These are phyloP conservation scores for Coccinonectria pachysandricola DNA, from an alignment of 2,329 filamentous ascomycete species.

Conservation along the genomic window DNA sequence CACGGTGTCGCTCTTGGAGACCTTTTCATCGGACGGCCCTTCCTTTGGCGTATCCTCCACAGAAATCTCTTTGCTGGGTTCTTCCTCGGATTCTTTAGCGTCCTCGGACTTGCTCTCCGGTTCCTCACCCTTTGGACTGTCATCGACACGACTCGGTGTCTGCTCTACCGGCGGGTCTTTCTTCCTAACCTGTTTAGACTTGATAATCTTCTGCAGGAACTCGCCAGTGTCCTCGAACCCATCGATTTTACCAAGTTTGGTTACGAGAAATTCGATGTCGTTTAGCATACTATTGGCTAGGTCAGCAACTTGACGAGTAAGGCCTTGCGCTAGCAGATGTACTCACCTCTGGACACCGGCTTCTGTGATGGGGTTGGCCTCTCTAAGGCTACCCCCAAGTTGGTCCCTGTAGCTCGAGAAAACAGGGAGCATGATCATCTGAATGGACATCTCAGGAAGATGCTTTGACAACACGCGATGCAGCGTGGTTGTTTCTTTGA, in stretches of 20 bases:
- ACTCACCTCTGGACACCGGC: slow-evolving; percentile 62
- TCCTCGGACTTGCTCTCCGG: slow-evolving; percentile 7
- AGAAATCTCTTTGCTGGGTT: no score
- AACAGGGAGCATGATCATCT: slow-evolving; percentile 77
- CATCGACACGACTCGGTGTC: slow-evolving; percentile 6
- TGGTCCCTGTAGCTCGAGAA: slow-evolving; percentile 75
- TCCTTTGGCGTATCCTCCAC: no score
- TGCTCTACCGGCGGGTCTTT: slow-evolving; percentile 8
- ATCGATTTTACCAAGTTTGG: slow-evolving; percentile 64
- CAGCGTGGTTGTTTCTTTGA: slow-evolving; percentile 75
- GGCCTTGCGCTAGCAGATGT: neutral
- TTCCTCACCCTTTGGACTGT: slow-evolving; percentile 7
- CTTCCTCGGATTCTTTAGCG: slow-evolving; percentile 4
- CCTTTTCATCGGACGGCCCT: no score
- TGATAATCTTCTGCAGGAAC: slow-evolving; percentile 54
- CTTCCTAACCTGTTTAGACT: slow-evolving; percentile 39
- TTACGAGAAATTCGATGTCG: slow-evolving; percentile 64
- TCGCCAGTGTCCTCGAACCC: slow-evolving; percentile 67
- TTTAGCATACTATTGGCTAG: slow-evolving; percentile 68
- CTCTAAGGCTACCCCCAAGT: slow-evolving; percentile 60
- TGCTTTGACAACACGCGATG: slow-evolving; percentile 78
- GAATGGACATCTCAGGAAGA: slow-evolving; percentile 64
- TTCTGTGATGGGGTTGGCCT: slow-evolving; percentile 54
- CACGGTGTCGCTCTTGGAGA: no score
- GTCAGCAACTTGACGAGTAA: no score